phyloP scores from a whole-genome alignment of 345 rosid species.

The Crucihimalaya himalaica region DNA sequence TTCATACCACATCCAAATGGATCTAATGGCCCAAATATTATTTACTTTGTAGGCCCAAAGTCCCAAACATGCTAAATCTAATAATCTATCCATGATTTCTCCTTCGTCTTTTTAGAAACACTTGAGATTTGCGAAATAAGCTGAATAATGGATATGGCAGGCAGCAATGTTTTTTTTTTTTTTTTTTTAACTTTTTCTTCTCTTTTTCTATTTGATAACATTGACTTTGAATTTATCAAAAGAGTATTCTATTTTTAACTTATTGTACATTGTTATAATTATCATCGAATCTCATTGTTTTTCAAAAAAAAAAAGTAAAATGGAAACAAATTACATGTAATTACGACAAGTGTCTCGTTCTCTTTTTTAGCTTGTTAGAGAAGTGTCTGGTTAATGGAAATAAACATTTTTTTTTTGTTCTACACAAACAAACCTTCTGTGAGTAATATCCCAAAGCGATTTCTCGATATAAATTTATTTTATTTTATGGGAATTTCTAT shows the following conservation, averaged over 20 bases:
- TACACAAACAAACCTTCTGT: neutral
- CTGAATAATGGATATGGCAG: neutral
- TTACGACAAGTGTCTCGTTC: conserved; percentile 14
- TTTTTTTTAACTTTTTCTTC: neutral
- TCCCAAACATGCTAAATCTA: neutral
- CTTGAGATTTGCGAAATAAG: neutral
- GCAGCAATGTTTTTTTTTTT: neutral
- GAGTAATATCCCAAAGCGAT: neutral
- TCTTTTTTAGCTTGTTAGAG: conserved; percentile 10
- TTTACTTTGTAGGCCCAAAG: neutral
- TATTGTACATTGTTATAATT: conserved; percentile 7
- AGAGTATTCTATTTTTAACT: neutral
- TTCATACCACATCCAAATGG: neutral
- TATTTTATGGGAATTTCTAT: neutral
- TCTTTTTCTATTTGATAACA: neutral
- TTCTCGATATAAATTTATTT: neutral
- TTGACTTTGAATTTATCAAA: neutral
- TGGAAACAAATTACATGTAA: neutral
- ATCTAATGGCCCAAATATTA: neutral
- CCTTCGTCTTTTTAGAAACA: neutral
- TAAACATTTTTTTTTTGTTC: neutral
- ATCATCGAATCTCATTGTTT: conserved; percentile 4
- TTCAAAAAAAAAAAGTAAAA: neutral
- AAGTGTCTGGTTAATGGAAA: neutral
- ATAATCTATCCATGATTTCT: neutral